phyloP scores from a whole-genome alignment of 2,329 filamentous ascomycete species.

The Aspergillus vadensis region DNA sequence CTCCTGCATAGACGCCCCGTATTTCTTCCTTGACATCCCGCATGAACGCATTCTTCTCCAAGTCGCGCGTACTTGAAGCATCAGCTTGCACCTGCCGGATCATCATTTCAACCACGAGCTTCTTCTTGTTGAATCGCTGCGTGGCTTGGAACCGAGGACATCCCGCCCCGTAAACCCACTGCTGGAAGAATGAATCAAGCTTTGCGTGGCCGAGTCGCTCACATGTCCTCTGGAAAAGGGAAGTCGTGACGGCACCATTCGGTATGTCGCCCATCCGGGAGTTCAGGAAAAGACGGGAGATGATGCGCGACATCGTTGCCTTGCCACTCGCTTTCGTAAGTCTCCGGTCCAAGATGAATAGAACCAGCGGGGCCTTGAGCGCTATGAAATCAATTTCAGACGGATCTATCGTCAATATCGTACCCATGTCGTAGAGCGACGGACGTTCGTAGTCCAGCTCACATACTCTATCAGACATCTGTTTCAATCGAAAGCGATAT shows the following conservation, averaged over 20 bases:
- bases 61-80: constrained; percentile 57
- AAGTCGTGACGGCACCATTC: constrained; percentile 70
- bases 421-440: constrained; percentile 77
- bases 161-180: constrained; percentile 87
- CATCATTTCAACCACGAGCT: constrained; percentile 87
- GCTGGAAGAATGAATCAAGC: constrained; percentile 86
- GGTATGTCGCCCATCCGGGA: constrained; percentile 78
- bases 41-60: constrained; percentile 77
- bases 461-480: constrained; percentile 77
- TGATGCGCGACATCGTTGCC: constrained; percentile 78
- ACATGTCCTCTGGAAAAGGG: constrained; percentile 77
- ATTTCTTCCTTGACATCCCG: constrained; percentile 80
- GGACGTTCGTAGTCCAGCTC: constrained; percentile 80
- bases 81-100: constrained; percentile 74
- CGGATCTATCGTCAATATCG: constrained; percentile 73
- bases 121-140: constrained; percentile 96
- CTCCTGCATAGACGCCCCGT: constrained; percentile 67
- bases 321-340: constrained; percentile 86
- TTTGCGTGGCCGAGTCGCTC: constrained; percentile 87
- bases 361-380: constrained; percentile 84
- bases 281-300: constrained; percentile 82
- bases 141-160: constrained; percentile 85
- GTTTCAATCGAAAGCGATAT: constrained; percentile 86
- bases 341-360: constrained; percentile 91
- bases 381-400: constrained; percentile 90